Evolutionary conservation across 257 asterid species (phyloP).

Genomic region (Rauvolfia tetraphylla): DNA sequence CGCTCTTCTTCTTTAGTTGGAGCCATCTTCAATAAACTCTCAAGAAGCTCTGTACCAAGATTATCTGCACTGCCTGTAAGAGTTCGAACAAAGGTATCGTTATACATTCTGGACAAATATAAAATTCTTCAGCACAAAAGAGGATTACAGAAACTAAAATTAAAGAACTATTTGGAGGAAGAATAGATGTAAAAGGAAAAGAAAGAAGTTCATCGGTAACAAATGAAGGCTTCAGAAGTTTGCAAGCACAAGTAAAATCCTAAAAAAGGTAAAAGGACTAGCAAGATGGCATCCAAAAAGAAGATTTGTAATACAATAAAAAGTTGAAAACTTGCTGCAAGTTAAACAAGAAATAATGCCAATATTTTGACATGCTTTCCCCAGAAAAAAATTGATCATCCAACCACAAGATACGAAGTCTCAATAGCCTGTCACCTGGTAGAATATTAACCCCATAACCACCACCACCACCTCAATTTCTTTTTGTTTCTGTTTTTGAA

Average conservation of each 20-base stretch:
- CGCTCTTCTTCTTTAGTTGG: constrained; percentile 92
- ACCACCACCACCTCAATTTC: too few relatives aligned
- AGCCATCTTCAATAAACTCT: constrained; percentile 91
- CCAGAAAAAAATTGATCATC: not conserved
- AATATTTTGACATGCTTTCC: not conserved
- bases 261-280: not conserved
- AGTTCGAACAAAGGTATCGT: constrained; percentile 19
- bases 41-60: constrained; percentile 85
- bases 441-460: not conserved
- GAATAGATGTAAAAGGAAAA: not conserved
- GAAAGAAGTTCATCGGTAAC: not conserved
- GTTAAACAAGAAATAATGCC: not conserved
- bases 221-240: not conserved
- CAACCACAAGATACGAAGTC: not conserved
- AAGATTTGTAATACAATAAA: not conserved
- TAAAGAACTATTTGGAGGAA: not conserved
- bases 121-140: not conserved
- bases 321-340: not conserved
- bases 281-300: not conserved
- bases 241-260: not conserved
- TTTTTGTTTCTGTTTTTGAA: not conserved
- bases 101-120: not conserved
- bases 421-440: not conserved
- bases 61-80: constrained; percentile 71
- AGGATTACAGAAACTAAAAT: not conserved